Evolutionary conservation across 805 yeast species (phyloP), one percentile per base, ranked within the genome.

Genomic region (Blastobotrys mokoenaii): DNA sequence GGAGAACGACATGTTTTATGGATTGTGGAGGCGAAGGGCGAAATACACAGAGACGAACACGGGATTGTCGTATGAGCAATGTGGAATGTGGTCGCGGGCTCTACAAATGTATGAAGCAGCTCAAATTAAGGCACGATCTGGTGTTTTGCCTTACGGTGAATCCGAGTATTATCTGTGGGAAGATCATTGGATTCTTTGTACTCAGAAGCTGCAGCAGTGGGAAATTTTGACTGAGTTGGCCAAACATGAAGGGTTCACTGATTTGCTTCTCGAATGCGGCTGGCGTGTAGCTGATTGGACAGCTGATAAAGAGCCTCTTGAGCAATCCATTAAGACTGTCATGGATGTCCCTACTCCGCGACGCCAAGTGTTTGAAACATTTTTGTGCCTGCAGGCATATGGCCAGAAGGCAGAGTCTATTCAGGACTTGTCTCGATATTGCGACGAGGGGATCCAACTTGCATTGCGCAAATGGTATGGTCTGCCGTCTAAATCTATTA

Each of bases 251-350:
- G 97, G 97, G 0, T 94, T 90, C 61, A 88, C 97, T 0, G 98
- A 93, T 58, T 70, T 93, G 52, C 67, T 94, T 20, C 70, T 93
- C n/a, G 99, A 93, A 63, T 94, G 98, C 73, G 98, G 97, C 33
- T 93, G 99, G 99, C 74, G 99, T 58, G 95, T 93, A 34, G 97
- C 98, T 6, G 97, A 93, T 59, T 93, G 98, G 98, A 82, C 82
- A 49, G 81, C 94, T 7, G 98, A 94, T 58, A 76, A 89, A 51
- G 97, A 90, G 52, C 93, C 97, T 0, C 69, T 93, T 33, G 97
- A 89, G 59, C 96, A 86, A 58, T 83, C 95, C 1, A 95, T 93
- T 20, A 86, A 88, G 63, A 84, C 94, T 37, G 95, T 93, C 3
- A 88, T 93, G 96, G 98, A 93, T 65, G 96, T 89, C 20, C 97